These are phyloP conservation scores for Dendrobium chrysotoxum DNA, from an alignment of 106 monocot genomes.

Conservation along the genomic window DNA sequence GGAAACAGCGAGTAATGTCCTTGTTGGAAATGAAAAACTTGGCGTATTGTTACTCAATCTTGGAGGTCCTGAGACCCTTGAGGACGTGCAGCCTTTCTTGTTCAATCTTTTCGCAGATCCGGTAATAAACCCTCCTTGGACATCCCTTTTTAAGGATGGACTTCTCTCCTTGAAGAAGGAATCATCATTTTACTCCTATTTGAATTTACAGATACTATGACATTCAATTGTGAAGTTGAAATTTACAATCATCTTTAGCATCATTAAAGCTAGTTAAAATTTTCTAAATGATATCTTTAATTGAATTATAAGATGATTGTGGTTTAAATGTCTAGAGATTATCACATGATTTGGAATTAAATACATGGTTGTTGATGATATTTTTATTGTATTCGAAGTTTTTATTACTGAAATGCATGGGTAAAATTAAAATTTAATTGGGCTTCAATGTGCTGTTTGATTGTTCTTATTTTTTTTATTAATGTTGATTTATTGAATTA, in stretches of 20 bases:
- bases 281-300: not conserved
- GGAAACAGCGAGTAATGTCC: conserved; percentile 26
- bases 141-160: not conserved
- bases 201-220: not conserved
- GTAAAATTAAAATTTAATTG: not conserved
- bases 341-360: not conserved
- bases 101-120: conserved; percentile 98
- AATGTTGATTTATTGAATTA: too few relatives aligned
- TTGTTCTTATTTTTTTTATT: not conserved
- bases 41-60: conserved; percentile 94
- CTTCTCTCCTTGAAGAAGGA: not conserved
- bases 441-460: not conserved
- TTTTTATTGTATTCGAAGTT: not conserved
- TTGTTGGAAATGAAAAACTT: conserved; percentile 64
- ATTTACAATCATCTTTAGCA: not conserved
- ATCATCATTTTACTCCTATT: not conserved
- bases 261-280: not conserved
- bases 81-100: conserved; percentile 96
- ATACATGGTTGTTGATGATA: not conserved
- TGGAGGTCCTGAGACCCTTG: conserved; percentile 95
- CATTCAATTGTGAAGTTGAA: not conserved
- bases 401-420: not conserved
- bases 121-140: conserved; percentile 31
- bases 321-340: not conserved
- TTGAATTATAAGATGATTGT: not conserved